Base-by-base conservation (phyloP, 768 basidiomycete genomes). In the Pleurotus platypus region DNA sequence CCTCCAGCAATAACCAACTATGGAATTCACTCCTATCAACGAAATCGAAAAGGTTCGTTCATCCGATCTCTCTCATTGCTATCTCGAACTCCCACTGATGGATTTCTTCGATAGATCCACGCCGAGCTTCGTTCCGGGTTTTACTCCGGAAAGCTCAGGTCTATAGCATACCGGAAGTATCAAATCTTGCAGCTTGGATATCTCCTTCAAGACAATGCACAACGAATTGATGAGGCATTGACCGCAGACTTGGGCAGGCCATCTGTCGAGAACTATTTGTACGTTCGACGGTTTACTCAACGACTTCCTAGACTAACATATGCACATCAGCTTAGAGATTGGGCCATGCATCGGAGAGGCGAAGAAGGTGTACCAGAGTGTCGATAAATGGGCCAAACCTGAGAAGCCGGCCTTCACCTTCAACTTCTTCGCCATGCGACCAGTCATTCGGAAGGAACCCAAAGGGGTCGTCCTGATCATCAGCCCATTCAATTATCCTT, bases 121-220 rank as follows among this genome's bases (percentile, higher is more conserved):
- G 73, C 73, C 20, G 72, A 75, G 46, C 72, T 92, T 18, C 74
- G 70, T 24, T 72, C 74, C n/a, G 81, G 79, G 4, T 92, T 91
- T 69, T 71, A 70, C 27, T 71, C 82, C 1, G 88, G 89, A 12
- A 90, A 85, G 66, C 80, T 83, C 42, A 84, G 74, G 64, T 70
- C 81, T n/a, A 74, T 92, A 55, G 77, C 77, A 11, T 90, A 78
- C 65, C 78, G 92, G 63, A 92, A 86, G 69, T 78, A 83, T 43
- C 90, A 92, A 70, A 76, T 94, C 20, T 77, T 85, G n/a, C 82
- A 86, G 64, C 78, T 94, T 11, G 84, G 78, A 7, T 89, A 90
- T 67, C 71, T 90, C 61, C 27, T 92, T 63, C 78, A 89, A 66
- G 91, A 94, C 69, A 92, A 94, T 66, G 63, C 72, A n/a, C 71